Evolutionary conservation across 169 alveolate genomes (phyloP).

Genomic region (Theileria sp.): DNA sequence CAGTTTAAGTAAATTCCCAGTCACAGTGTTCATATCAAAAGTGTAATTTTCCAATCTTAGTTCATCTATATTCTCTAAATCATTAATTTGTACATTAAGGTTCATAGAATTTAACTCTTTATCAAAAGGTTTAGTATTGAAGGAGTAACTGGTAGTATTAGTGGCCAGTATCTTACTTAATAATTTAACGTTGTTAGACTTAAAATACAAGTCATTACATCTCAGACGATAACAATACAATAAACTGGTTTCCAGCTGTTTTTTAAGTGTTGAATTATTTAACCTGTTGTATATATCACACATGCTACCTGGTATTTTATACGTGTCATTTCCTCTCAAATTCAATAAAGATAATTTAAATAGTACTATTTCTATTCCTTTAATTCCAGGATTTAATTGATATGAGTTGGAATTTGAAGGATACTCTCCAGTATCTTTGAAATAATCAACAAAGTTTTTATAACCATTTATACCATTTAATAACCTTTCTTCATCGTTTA

Average conservation of each 20-base stretch:
- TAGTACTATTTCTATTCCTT: not conserved
- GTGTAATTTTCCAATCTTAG: not conserved
- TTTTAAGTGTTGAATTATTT: not conserved
- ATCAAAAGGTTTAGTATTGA: not conserved
- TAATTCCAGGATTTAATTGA: not conserved
- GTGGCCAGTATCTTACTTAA: not conserved
- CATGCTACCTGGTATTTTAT: not conserved
- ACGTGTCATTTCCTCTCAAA: not conserved
- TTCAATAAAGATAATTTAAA: not conserved
- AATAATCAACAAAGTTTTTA: not conserved
- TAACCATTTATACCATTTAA: not conserved
- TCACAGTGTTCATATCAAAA: not conserved
- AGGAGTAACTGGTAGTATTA: not conserved
- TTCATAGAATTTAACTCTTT: not conserved
- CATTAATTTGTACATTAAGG: not conserved
- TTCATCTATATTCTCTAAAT: not conserved
- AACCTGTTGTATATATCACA: constrained; percentile 3
- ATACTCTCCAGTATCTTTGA: not conserved
- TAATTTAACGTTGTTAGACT: not conserved
- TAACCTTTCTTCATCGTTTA: not conserved
- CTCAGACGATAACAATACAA: not conserved
- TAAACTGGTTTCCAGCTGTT: not conserved
- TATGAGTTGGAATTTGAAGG: not conserved
- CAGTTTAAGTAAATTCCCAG: not conserved
- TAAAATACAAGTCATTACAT: not conserved